These are phyloP conservation scores for Licmophora abbreviata DNA, from an alignment of 108 stramenopile species.

Conservation along the genomic window DNA sequence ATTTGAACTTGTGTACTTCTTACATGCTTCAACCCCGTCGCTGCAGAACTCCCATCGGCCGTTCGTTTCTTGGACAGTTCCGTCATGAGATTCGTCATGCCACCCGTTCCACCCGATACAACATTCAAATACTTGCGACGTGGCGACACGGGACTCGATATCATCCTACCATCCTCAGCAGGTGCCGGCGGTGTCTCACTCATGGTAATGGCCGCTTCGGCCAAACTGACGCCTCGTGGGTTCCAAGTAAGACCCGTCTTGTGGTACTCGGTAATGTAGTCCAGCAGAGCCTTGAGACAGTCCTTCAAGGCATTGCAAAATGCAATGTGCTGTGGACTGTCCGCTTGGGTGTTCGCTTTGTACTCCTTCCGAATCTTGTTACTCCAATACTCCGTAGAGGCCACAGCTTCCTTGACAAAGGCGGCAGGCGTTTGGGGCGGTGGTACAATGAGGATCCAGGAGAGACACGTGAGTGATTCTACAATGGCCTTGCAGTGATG, in stretches of 20 bases:
- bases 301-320: constrained; percentile 89
- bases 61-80: constrained; percentile 64
- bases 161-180: background rate
- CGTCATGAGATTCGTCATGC: constrained; percentile 47
- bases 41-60: constrained; percentile 72
- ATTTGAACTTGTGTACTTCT: too few species aligned
- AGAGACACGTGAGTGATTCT: constrained; percentile 68
- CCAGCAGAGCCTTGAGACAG: constrained; percentile 56
- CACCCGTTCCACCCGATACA: constrained; percentile 19
- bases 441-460: constrained; percentile 62
- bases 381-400: constrained; percentile 89
- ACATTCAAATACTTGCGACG: constrained; percentile 7
- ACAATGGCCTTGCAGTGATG: constrained; percentile 68
- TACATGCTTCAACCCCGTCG: constrained; percentile 90
- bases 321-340: constrained; percentile 68
- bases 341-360: constrained; percentile 74
- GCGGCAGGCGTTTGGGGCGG: constrained; percentile 50
- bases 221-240: constrained; percentile 69
- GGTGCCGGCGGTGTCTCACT: constrained; percentile 26
- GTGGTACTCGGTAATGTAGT: constrained; percentile 87
- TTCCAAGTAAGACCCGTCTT: constrained; percentile 87
- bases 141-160: constrained; percentile 2
- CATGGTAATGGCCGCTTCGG: constrained; percentile 50
- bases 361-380: constrained; percentile 94
- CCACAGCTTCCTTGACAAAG: constrained; percentile 80